Base-by-base conservation (phyloP, 139 green algal species). In the Spirogloea muscicola region DNA sequence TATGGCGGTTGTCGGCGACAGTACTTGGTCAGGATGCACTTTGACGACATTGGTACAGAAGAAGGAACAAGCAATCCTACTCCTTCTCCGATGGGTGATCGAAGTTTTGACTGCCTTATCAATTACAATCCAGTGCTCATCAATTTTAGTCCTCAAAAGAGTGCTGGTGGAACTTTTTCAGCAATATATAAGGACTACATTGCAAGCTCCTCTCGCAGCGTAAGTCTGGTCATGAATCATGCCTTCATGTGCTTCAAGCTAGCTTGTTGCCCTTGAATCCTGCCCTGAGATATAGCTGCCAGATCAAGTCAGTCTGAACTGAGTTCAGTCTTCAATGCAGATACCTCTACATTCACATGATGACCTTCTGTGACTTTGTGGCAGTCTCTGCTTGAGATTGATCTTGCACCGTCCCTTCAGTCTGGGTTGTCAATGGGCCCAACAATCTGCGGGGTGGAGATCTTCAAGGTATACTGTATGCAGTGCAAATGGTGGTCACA, bases 11-110 rank as follows among this genome's bases (percentile, higher is more conserved):
- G 4, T 34, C 46, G 13, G 3, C 43, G 5, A 43, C 59, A 68
- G 64, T 74, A 74, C n/a, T 74, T 66, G 37, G 49, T 74, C 3
- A 33, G 64, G 5, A 27, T 74, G 3, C 52, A 74, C 49, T 59
- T 74, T 4, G 29, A 37, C 10, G 10, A 74, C 5, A 67, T 74
- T 4, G 39, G n/a, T n/a, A n/a, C 48, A 31, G 64, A 27, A 6
- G 48, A 36, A 74, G 64, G 21, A 29, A 7, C 7, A 46, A 61
- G 27, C n/a, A n/a, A n/a, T n/a, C n/a, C n/a, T n/a, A n/a, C n/a
- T n/a, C n/a, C n/a, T n/a, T n/a, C n/a, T n/a, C n/a, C n/a, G n/a
- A n/a, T n/a, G n/a, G n/a, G 27, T 5, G 61, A 71, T 9, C 39
- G 61, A 13, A 33, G 27, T 5, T 40, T 57, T 36, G 59, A 68